These are phyloP conservation scores for Vaccinium macrocarpon DNA, from an alignment of 148 eudicot species.

Conservation along the genomic window DNA sequence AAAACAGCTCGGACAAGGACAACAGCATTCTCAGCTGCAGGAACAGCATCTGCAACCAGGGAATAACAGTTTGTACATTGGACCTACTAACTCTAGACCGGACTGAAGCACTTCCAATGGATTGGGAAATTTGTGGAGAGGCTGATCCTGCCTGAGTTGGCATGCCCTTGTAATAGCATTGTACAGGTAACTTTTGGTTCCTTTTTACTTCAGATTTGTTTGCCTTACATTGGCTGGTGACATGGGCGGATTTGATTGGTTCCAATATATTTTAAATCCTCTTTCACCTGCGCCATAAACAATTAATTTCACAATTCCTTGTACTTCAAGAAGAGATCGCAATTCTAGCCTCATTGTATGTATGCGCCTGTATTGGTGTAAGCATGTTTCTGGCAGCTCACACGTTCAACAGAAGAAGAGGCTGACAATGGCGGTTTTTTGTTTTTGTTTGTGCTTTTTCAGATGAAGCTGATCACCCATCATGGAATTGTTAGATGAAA, in stretches of 20 bases:
- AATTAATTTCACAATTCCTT: not conserved
- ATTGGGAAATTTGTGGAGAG: slow-evolving; percentile 22
- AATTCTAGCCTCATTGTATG: not conserved
- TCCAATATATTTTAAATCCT: not conserved
- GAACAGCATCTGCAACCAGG: slow-evolving; percentile 43
- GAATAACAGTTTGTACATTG: slow-evolving; percentile 33
- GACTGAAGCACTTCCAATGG: slow-evolving; percentile 34
- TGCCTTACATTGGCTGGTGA: not conserved
- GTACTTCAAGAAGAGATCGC: not conserved
- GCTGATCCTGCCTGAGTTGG: slow-evolving; percentile 39
- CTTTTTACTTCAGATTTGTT: slow-evolving; percentile 8
- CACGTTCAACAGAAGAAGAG: not conserved
- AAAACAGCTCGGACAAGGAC: slow-evolving; percentile 25
- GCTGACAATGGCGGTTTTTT: slow-evolving; percentile 10
- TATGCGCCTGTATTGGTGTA: not conserved
- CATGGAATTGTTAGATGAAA: slow-evolving; percentile 19
- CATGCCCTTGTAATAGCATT: slow-evolving; percentile 32
- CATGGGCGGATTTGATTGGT: not conserved
- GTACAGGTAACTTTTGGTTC: slow-evolving; percentile 57
- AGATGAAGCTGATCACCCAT: slow-evolving; percentile 33
- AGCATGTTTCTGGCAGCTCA: not conserved
- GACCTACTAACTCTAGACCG: slow-evolving; percentile 41
- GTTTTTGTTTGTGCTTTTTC: not conserved
- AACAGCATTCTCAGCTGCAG: slow-evolving; percentile 28
- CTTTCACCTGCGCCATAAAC: not conserved